Evolutionary conservation across 2,329 filamentous ascomycete species (phyloP), one percentile per base, ranked within the genome.

Genomic region (Dothistroma pini): DNA sequence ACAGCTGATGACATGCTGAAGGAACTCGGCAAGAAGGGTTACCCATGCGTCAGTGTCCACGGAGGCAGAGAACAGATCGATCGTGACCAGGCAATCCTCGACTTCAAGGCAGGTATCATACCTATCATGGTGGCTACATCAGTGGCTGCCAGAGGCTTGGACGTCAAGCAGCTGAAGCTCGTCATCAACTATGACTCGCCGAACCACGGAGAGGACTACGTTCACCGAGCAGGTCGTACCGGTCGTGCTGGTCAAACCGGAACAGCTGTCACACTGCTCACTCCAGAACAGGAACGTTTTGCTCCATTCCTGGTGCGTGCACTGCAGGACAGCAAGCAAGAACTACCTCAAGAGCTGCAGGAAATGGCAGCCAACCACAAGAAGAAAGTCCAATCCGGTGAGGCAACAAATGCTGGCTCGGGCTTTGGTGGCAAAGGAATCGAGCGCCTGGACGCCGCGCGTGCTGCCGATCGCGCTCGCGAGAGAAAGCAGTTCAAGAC

Each of bases 351-450:
- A 66, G 78, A 81, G 1, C 76, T 89, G 10, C 80, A 85, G 68
- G 82, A 83, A 57, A 77, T 89, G 69, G 83, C 84, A 3, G 81
- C 86, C 57, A 81, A 85, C 1, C 96, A 96, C 77, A 84, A 88
- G 60, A 90, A 96, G 68, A 97, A 97, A 77, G 90, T 97, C 71
- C 96, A 96, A 77, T 84, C 88, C 8, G 95, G 93, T 54, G 95
- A 96, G 74, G 92, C 91, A 69, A 96, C 96, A 76, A 89, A 91
- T 65, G 81, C 77, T 58, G 88, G 86, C 22, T 91, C 89, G 60
- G 95, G 95, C 2, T 99, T 99, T 70, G 93, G 93, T 70, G 95
- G 95, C 59, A 96, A 96, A 74, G 95, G 95, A 61, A 83, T 99
- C 35, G 95, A 97, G 74, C 87, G 88, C 52, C 86, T 97, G 48